Evolutionary conservation across 805 yeast genomes (phyloP).

Genomic region (Maudiozyma bulderi): DNA sequence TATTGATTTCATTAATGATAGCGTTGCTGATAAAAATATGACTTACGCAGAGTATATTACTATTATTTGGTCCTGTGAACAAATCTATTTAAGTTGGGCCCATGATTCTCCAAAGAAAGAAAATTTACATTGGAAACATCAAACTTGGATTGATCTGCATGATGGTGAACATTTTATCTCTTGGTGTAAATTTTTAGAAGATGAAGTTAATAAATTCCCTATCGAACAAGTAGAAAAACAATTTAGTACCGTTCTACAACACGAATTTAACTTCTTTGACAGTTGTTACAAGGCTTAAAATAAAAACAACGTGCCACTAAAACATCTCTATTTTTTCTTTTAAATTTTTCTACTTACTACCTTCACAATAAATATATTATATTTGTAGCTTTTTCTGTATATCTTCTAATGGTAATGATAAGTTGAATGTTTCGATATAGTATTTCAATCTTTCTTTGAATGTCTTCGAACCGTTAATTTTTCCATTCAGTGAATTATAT

Average conservation of each 20-base stretch:
- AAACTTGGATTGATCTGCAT: slow-evolving; percentile 45
- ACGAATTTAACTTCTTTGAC: slow-evolving; percentile 40
- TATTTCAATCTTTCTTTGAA: slow-evolving; percentile 36
- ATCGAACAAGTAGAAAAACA: slow-evolving; percentile 23
- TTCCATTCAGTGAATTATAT: slow-evolving; percentile 21
- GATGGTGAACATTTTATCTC: slow-evolving; percentile 38
- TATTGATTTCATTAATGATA: slow-evolving; percentile 27
- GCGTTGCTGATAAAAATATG: slow-evolving; percentile 21
- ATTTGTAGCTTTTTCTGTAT: slow-evolving; percentile 1
- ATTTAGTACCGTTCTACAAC: slow-evolving; percentile 30
- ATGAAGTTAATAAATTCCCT: slow-evolving; percentile 34
- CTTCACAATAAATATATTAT: background rate
- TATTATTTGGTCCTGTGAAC: slow-evolving; percentile 38
- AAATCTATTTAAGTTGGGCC: slow-evolving; percentile 46
- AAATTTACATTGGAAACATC: slow-evolving; percentile 35
- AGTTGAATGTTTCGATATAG: slow-evolving; percentile 24
- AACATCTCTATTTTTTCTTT: background rate
- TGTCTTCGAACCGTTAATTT: slow-evolving; percentile 50
- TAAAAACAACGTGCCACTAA: background rate
- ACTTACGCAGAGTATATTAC: slow-evolving; percentile 37
- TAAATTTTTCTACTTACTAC: too few species aligned
- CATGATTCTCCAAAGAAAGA: slow-evolving; percentile 27
- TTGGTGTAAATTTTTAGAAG: slow-evolving; percentile 40
- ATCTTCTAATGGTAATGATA: background rate
- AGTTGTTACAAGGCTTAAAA: slow-evolving; percentile 32